Evolutionary conservation across 805 yeast genomes (phyloP).

Genomic region (Pichia exigua): DNA sequence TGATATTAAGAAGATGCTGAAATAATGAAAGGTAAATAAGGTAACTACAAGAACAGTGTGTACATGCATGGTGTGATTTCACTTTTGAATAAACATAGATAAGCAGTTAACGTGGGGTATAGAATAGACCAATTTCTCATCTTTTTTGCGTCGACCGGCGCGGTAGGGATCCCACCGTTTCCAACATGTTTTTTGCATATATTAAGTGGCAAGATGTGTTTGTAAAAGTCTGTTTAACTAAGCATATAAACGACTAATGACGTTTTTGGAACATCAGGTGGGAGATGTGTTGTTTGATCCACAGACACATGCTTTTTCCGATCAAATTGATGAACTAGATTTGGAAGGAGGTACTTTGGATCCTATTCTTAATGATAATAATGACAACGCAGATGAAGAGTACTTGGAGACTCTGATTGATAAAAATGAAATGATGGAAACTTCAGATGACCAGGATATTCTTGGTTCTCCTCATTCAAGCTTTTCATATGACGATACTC

Average conservation of each 20-base stretch:
- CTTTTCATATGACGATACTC: conserved; percentile 20
- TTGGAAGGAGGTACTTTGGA: background rate
- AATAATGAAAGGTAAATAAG: too few species aligned
- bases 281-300: conserved; percentile 1
- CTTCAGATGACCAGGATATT: conserved; percentile 24
- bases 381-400: conserved; percentile 12
- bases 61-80: too few species aligned
- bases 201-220: background rate
- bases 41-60: too few species aligned
- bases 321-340: background rate
- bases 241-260: background rate
- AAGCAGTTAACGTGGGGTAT: too few species aligned
- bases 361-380: background rate
- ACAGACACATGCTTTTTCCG: background rate
- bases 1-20: too few species aligned
- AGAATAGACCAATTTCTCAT: too few species aligned
- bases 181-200: background rate
- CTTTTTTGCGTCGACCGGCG: background rate
- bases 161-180: background rate
- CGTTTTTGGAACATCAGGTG: background rate
- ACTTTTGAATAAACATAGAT: too few species aligned
- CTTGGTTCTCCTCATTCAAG: conserved; percentile 25
- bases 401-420: conserved; percentile 25
- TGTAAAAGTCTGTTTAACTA: background rate
- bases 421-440: conserved; percentile 26